These are phyloP conservation scores for Fusarium sp. DNA, from an alignment of 2,329 filamentous ascomycete genomes.

Conservation along the genomic window DNA sequence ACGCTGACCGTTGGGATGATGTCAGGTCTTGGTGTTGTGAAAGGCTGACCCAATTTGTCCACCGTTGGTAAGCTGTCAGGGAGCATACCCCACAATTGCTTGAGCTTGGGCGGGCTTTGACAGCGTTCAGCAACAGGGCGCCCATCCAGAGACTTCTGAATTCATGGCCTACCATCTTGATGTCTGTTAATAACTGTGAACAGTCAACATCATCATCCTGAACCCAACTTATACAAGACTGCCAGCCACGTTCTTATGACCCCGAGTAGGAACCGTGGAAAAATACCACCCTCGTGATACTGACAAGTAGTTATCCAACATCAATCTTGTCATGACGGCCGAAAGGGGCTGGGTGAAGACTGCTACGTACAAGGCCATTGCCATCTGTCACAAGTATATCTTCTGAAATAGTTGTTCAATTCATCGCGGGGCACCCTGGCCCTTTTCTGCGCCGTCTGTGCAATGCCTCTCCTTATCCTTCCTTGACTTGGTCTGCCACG, in stretches of 20 bases:
- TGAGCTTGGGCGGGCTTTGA: background rate
- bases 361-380: constrained; percentile 24
- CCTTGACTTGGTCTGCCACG: constrained; percentile 23
- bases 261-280: background rate
- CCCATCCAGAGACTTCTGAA: background rate
- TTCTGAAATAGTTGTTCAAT: constrained; percentile 34
- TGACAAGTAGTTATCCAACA: background rate
- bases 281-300: background rate
- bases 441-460: constrained; percentile 12
- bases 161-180: background rate
- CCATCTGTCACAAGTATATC: constrained; percentile 4
- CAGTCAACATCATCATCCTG: background rate
- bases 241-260: background rate
- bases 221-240: background rate
- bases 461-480: constrained; percentile 13
- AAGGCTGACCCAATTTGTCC: constrained; percentile 1
- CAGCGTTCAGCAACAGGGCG: background rate
- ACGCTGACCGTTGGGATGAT: constrained; percentile 19
- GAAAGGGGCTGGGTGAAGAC: background rate
- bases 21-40: constrained; percentile 29
- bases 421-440: constrained; percentile 22
- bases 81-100: constrained; percentile 21
- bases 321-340: background rate
- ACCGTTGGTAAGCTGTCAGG: background rate
- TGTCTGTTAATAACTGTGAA: background rate